phyloP scores from a whole-genome alignment of 331 rosid genomes.

The Phaseolus coccineus region DNA sequence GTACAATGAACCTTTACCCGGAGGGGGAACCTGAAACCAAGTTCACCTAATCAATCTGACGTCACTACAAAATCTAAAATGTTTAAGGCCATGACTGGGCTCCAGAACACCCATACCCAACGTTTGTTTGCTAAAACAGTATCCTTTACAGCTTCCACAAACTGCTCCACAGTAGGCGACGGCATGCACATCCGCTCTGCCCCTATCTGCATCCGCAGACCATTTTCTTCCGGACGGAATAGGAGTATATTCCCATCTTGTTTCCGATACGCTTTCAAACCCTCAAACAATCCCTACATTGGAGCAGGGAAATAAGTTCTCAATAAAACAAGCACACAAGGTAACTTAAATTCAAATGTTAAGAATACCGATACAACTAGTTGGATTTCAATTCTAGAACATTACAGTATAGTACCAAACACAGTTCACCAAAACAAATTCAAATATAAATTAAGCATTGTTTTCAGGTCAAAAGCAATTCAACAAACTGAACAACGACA shows the following conservation, averaged over 20 bases:
- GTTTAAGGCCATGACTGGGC: background rate
- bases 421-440: conserved; percentile 4
- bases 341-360: background rate
- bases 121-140: conserved; percentile 92
- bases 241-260: conserved; percentile 78
- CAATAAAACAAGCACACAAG: conserved; percentile 26
- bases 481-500: background rate
- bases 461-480: conserved; percentile 28
- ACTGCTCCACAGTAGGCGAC: conserved; percentile 81
- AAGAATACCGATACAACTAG: background rate
- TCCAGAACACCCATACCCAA: conserved; percentile 89
- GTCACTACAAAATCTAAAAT: conserved; percentile 7
- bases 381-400: conserved; percentile 13
- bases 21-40: conserved; percentile 85
- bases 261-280: conserved; percentile 91
- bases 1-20: conserved; percentile 90
- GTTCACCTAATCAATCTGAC: conserved; percentile 23
- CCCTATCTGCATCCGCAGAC: conserved; percentile 74
- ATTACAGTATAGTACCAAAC: background rate
- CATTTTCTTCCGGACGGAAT: conserved; percentile 97
- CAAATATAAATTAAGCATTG: background rate
- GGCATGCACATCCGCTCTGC: conserved; percentile 99
- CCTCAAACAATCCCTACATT: conserved; percentile 92
- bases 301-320: conserved; percentile 20
- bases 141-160: conserved; percentile 90